Evolutionary conservation across 1,284 basidiomycete genomes (phyloP).

Genomic region (Cutaneotrichosporon curvatum): DNA sequence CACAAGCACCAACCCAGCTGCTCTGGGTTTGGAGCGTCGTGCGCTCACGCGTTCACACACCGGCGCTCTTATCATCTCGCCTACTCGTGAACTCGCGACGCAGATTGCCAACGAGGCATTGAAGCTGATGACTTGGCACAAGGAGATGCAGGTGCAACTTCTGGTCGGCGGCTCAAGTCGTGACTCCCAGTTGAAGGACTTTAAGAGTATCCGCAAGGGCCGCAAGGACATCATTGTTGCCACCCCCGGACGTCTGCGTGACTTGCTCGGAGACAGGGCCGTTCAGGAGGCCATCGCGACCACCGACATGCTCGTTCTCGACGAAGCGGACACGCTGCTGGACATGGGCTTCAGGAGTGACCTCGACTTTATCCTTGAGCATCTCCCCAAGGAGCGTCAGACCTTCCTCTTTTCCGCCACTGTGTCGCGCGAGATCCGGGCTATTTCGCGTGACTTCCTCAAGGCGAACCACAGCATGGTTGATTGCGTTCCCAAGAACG

Average conservation of each 20-base stretch:
- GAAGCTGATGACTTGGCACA: conserved; percentile 60
- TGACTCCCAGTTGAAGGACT: conserved; percentile 48
- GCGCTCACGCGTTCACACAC: conserved; percentile 51
- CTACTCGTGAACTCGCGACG: conserved; percentile 87
- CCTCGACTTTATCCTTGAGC: conserved; percentile 64
- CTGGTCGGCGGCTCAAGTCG: conserved; percentile 73
- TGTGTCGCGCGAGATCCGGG: conserved; percentile 49
- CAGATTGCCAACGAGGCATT: conserved; percentile 85
- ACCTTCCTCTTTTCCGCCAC: conserved; percentile 96
- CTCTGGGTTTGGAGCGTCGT: conserved; percentile 16
- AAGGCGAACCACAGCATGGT: conserved; percentile 56
- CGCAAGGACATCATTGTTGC: conserved; percentile 82
- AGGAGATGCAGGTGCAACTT: conserved; percentile 62
- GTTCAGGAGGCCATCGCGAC: conserved; percentile 54
- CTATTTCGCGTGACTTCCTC: conserved; percentile 54
- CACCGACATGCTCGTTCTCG: conserved; percentile 69
- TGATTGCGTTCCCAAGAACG: conserved; percentile 54
- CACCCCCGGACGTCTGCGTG: conserved; percentile 83
- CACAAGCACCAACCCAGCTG: conserved; percentile 10
- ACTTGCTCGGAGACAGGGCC: conserved; percentile 62
- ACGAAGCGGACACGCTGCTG: conserved; percentile 91
- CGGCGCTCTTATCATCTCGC: conserved; percentile 80
- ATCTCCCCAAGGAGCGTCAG: conserved; percentile 69
- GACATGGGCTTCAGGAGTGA: conserved; percentile 96
- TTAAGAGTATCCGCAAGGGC: conserved; percentile 59